phyloP scores from a whole-genome alignment of 2,329 filamentous ascomycete species.

The Aspergillus quadrilineatus region DNA sequence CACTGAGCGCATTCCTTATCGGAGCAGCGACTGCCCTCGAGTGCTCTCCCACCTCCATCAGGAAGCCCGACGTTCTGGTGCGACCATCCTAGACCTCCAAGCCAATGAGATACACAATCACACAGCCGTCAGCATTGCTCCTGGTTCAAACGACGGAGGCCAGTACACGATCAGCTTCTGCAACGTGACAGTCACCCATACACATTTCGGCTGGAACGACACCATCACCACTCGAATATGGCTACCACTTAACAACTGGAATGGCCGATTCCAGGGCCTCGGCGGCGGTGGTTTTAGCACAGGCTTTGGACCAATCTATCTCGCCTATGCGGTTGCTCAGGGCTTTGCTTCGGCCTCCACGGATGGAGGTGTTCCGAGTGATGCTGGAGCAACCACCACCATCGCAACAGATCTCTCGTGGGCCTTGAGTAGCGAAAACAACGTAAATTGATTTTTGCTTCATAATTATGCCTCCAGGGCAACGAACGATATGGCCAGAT shows the following conservation, averaged over 20 bases:
- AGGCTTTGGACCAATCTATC: too few relatives aligned
- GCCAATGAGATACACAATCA: too few relatives aligned
- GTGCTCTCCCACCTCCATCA: too few relatives aligned
- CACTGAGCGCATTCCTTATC: too few relatives aligned
- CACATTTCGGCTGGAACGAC: slow-evolving; percentile 37
- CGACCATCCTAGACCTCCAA: too few relatives aligned
- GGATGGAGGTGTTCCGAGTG: too few relatives aligned
- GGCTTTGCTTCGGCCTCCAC: too few relatives aligned
- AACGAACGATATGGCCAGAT: not conserved
- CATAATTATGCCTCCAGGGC: not conserved
- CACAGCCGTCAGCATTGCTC: too few relatives aligned
- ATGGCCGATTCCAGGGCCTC: slow-evolving; percentile 37
- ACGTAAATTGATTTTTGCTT: not conserved
- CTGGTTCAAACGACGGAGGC: too few relatives aligned
- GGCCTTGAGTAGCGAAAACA: not conserved
- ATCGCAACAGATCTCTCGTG: not conserved
- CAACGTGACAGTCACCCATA: slow-evolving; percentile 41
- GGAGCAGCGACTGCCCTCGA: too few relatives aligned
- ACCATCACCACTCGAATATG: slow-evolving; percentile 32
- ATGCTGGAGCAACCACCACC: not conserved
- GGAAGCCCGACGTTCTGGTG: too few relatives aligned
- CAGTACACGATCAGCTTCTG: slow-evolving; percentile 28
- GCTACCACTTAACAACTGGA: slow-evolving; percentile 40
- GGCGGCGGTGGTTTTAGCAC: slow-evolving; percentile 38
- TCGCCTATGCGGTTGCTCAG: not conserved